These are phyloP conservation scores for Actinomortierella ambigua DNA, from an alignment of 371 early-diverging fungal genomes.

Conservation along the genomic window DNA sequence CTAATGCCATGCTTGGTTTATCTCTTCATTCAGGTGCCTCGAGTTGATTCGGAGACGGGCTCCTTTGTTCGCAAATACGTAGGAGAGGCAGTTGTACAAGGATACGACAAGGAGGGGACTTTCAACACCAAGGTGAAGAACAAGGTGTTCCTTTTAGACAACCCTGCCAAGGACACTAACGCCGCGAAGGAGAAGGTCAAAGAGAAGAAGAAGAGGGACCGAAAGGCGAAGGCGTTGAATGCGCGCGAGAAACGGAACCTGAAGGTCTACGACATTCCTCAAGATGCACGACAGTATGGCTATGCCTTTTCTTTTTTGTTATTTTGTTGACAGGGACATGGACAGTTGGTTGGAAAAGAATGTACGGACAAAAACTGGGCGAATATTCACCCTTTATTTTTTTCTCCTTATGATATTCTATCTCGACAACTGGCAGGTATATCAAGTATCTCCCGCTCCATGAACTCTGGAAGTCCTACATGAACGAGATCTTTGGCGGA, in stretches of 20 bases:
- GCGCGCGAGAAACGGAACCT: constrained; percentile 64
- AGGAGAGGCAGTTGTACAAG: constrained; percentile 25
- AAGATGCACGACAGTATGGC: constrained; percentile 52
- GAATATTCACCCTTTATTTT: too few relatives aligned
- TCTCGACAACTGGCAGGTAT: constrained; percentile 45
- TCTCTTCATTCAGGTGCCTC: neutral
- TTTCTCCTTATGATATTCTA: too few relatives aligned
- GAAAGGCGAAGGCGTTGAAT: constrained; percentile 55
- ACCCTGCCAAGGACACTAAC: constrained; percentile 34
- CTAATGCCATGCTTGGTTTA: neutral
- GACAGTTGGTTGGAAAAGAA: neutral
- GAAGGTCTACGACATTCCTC: constrained; percentile 70
- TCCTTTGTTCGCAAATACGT: constrained; percentile 26
- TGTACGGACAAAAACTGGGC: too few relatives aligned
- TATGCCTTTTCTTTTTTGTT: constrained; percentile 24
- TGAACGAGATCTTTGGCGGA: constrained; percentile 62
- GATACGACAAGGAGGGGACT: constrained; percentile 15
- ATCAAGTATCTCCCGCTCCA: constrained; percentile 75
- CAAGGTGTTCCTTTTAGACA: constrained; percentile 52
- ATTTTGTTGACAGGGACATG: too few relatives aligned
- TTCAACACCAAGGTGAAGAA: constrained; percentile 47
- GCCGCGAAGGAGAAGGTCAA: constrained; percentile 19
- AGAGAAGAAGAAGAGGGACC: constrained; percentile 24
- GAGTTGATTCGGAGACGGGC: neutral
- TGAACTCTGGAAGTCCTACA: constrained; percentile 83